These are phyloP conservation scores for Bipolaris bicolor DNA, from an alignment of 2,329 filamentous ascomycete species.

Conservation along the genomic window DNA sequence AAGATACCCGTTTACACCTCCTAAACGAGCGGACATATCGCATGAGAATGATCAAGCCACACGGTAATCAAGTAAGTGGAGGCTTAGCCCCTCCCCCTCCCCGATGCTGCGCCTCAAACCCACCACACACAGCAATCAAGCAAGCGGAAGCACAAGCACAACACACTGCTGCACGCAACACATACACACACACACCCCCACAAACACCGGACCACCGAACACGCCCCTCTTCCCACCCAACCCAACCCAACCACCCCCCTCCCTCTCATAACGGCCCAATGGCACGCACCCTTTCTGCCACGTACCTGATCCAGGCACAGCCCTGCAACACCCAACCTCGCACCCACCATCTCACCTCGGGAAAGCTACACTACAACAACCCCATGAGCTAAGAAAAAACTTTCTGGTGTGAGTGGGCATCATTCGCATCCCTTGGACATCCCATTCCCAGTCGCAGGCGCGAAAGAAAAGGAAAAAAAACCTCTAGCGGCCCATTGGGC, in stretches of 20 bases:
- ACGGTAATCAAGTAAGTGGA: no score
- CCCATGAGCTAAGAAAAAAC: neutral
- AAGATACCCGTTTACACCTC: no score
- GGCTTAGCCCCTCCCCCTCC: no score
- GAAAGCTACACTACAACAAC: no score
- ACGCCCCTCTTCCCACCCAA: slow-evolving; percentile 18
- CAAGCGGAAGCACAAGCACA: neutral
- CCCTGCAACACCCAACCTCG: slow-evolving; percentile 19
- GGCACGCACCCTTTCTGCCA: slow-evolving; percentile 34
- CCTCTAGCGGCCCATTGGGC: slow-evolving; percentile 4
- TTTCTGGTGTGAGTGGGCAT: neutral
- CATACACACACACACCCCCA: neutral
- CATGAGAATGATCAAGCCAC: no score
- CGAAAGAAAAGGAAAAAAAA: no score
- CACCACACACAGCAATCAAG: slow-evolving; percentile 9
- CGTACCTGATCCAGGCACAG: slow-evolving; percentile 28
- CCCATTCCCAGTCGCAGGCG: neutral
- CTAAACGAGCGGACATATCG: no score
- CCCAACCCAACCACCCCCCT: slow-evolving; percentile 1
- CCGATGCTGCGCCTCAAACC: slow-evolving; percentile 2
- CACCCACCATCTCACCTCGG: no score
- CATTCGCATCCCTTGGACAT: slow-evolving; percentile 2
- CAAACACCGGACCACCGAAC: slow-evolving; percentile 2
- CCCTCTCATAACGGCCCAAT: slow-evolving; percentile 22
- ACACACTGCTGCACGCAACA: slow-evolving; percentile 10